Evolutionary conservation across 768 basidiomycete species (phyloP).

Genomic region (Tremella mesenterica): DNA sequence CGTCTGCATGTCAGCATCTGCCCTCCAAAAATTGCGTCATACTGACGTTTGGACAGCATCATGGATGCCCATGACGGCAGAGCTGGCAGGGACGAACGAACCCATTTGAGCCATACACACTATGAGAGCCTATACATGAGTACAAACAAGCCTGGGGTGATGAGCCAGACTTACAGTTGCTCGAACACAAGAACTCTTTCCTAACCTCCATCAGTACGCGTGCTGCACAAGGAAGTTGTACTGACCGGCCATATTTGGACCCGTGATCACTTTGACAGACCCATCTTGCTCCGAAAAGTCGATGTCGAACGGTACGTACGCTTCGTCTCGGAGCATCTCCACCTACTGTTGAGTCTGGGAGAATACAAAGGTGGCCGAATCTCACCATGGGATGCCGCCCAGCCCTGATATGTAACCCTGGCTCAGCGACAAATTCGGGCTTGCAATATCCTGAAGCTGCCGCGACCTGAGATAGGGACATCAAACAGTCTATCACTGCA

Average conservation of each 20-base stretch:
- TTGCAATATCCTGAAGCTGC: conserved; percentile 66
- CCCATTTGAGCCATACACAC: conserved; percentile 74
- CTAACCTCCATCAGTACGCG: conserved; percentile 34
- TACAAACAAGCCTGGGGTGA: conserved; percentile 55
- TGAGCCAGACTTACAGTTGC: conserved; percentile 49
- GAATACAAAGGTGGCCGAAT: background rate
- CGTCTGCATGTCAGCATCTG: conserved; percentile 43
- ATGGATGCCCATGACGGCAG: conserved; percentile 65
- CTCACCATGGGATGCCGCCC: conserved; percentile 80
- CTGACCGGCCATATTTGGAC: conserved; percentile 49
- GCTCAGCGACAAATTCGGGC: conserved; percentile 60
- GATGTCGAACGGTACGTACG: conserved; percentile 78
- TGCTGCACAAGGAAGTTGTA: conserved; percentile 9
- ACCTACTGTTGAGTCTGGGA: conserved; percentile 42
- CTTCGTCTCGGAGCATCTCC: conserved; percentile 64
- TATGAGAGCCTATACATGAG: conserved; percentile 24
- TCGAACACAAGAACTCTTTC: conserved; percentile 74
- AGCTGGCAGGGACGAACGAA: conserved; percentile 69
- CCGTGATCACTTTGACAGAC: conserved; percentile 45
- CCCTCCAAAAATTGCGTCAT: background rate
- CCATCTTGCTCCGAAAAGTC: conserved; percentile 52
- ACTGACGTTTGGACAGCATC: conserved; percentile 67
- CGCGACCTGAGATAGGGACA: conserved; percentile 73
- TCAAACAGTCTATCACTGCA: conserved; percentile 71
- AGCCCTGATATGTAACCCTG: conserved; percentile 62